A percentile compares a stretch with the other conserved stretches of the same genome.
phyloP scores from a whole-genome alignment of 1,139 yeast species.

The Yamadazyma diddensiae region DNA sequence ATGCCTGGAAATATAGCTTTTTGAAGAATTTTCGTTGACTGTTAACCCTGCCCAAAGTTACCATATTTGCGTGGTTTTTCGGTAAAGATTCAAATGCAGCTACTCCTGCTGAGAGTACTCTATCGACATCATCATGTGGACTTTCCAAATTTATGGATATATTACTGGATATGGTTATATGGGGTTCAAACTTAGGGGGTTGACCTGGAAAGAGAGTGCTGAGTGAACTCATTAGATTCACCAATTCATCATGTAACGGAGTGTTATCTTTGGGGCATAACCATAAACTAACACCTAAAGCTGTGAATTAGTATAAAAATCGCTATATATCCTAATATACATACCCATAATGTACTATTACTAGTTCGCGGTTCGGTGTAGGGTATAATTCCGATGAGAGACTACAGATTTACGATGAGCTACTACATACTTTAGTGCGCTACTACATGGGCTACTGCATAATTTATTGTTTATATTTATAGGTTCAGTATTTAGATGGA shows the following conservation, averaged over 20 bases:
- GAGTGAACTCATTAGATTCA: slow-evolving; percentile 60
- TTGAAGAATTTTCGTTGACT: slow-evolving; percentile 51
- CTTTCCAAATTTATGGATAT: slow-evolving; percentile 41
- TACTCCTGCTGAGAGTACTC: slow-evolving; percentile 60
- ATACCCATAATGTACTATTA: slow-evolving; percentile 1
- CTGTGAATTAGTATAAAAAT: slow-evolving; percentile 4
- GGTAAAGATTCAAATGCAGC: slow-evolving; percentile 59
- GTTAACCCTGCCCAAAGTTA: slow-evolving; percentile 37
- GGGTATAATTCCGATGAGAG: too few species aligned
- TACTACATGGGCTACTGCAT: not conserved
- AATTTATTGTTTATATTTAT: too few species aligned
- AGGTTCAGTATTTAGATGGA: slow-evolving; percentile 40
- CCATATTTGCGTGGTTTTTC: slow-evolving; percentile 32
- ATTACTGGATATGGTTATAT: slow-evolving; percentile 69
- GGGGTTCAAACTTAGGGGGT: slow-evolving; percentile 67
- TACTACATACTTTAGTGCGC: too few species aligned
- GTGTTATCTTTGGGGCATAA: slow-evolving; percentile 63
- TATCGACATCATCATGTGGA: slow-evolving; percentile 54
- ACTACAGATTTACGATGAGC: too few species aligned
- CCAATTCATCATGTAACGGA: slow-evolving; percentile 53
- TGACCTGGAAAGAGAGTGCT: slow-evolving; percentile 71
- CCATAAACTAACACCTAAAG: slow-evolving; percentile 66
- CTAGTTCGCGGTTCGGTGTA: too few species aligned
- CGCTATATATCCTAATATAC: not conserved
- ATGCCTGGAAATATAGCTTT: slow-evolving; percentile 61